Base-by-base conservation (phyloP, 768 basidiomycete genomes). In the Hypholoma fasciculare region DNA sequence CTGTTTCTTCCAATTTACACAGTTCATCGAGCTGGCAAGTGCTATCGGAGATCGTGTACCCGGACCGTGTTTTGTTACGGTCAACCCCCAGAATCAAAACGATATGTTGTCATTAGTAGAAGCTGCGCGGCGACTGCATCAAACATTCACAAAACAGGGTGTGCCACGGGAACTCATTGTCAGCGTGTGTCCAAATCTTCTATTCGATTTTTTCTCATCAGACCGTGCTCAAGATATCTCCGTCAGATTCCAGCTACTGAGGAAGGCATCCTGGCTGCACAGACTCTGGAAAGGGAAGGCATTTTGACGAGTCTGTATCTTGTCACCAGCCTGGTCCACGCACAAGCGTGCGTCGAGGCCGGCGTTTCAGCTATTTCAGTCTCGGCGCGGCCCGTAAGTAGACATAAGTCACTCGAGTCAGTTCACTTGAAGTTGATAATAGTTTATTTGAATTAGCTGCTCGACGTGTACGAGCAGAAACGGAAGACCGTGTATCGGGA, bases 191-290 rank as follows among this genome's bases (percentile, higher is more conserved):
- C 50, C 59, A 26, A 26, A 51, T 23, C 27, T 37, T 52, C 13
- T 40, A 23, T 56, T 23, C 26, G 14, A 26, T 40, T 50, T 49
- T 52, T 60, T 44, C 17, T 60, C 49, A 43, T 17, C 44, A 23
- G 39, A 47, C 40, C 47, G 37, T 38, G 23, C 58, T 46, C 38
- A 37, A 43, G 43, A 52, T 17, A 46, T 51, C 47, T 56, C 38
- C 48, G 49, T 37, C 47, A 87, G 85, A 77, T 88, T 39, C 83
- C 85, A 30, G 84, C 85, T 5, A 87, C 85, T 0, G 76, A 80
- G 37, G 72, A 72, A 27, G 87, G 86, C 14, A 74, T 87, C 12
- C 52, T 57, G 23, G 85, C 86, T 6, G 78, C 83, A 0, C 68
- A 65, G 23, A 62, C 65, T 50, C 76, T 87, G 11, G 68, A 72